A percentile compares a stretch with the other conserved stretches of the same genome.
These are phyloP conservation scores for Pseudozyma hubeiensis DNA, from an alignment of 1,284 basidiomycete genomes.

Conservation along the genomic window DNA sequence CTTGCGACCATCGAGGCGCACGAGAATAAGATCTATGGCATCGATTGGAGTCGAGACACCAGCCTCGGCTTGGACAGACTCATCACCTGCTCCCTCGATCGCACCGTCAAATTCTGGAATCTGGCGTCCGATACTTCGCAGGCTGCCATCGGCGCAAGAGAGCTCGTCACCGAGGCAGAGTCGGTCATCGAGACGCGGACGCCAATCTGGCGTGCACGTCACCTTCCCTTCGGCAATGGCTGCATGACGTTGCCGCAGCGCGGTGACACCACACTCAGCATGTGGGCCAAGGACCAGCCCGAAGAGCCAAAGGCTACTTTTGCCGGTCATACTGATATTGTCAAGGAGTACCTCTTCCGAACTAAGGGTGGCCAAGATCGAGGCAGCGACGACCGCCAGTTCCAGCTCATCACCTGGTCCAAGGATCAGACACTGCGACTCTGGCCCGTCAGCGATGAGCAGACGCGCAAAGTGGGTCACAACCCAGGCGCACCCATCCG, in stretches of 20 bases:
- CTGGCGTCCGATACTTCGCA: constrained; percentile 51
- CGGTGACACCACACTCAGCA: constrained; percentile 83
- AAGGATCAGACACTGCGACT: constrained; percentile 92
- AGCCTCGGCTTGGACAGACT: constrained; percentile 60
- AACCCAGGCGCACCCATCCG: constrained; percentile 72
- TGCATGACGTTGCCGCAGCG: constrained; percentile 90
- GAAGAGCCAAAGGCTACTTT: constrained; percentile 78
- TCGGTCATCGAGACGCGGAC: constrained; percentile 79
- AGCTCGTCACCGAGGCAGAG: constrained; percentile 62
- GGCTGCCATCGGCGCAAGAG: constrained; percentile 54
- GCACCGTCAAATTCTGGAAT: constrained; percentile 67
- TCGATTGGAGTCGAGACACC: constrained; percentile 64
- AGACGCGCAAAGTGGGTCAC: constrained; percentile 72
- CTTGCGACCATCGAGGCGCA: constrained; percentile 63
- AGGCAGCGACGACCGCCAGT: constrained; percentile 59
- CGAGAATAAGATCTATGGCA: constrained; percentile 66
- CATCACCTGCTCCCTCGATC: constrained; percentile 66
- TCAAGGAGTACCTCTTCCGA: constrained; percentile 98
- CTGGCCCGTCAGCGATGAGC: constrained; percentile 84
- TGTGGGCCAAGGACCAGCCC: constrained; percentile 77
- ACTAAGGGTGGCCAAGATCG: constrained; percentile 72
- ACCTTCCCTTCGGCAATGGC: constrained; percentile 91
- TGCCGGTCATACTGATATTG: constrained; percentile 89
- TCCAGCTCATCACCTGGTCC: constrained; percentile 88
- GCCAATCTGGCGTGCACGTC: constrained; percentile 92